A percentile compares a stretch with the other conserved stretches of the same genome.
Conservation (phyloP, 306 rosid species). For the Neltuma alba region DNA sequence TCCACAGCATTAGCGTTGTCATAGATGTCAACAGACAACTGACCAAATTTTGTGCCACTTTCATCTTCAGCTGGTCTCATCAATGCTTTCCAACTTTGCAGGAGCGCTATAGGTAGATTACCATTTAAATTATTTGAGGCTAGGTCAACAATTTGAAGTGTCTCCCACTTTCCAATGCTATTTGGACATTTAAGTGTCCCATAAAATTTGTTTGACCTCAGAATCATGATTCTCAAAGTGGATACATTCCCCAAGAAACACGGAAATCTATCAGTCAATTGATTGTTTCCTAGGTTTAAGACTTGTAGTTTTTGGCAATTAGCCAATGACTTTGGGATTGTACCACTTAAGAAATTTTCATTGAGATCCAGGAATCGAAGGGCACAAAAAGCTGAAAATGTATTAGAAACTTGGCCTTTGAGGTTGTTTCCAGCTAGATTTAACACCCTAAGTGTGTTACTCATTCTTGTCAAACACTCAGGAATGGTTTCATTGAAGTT, state of each 20-base stretch:
- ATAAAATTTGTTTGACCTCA: background rate
- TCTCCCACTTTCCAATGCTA: background rate
- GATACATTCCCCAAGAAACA: background rate
- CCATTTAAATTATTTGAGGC: slow-evolving; percentile 36
- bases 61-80: background rate
- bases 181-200: slow-evolving; percentile 17
- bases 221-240: background rate
- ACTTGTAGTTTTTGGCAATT: background rate
- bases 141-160: slow-evolving; percentile 31
- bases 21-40: background rate
- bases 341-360: background rate
- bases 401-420: slow-evolving; percentile 13
- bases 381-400: slow-evolving; percentile 18
- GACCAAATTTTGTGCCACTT: background rate
- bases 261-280: background rate
- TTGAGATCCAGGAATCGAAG: slow-evolving; percentile 34
- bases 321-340: background rate
- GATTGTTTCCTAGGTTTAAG: slow-evolving; percentile 3
- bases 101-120: background rate
- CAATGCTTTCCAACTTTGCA: slow-evolving; percentile 32
- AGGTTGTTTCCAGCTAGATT: slow-evolving; percentile 34
- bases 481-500: slow-evolving; percentile 34
- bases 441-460: background rate
- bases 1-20: background rate
- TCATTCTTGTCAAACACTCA: slow-evolving; percentile 19